A percentile compares a stretch with the other conserved stretches of the same genome.
Evolutionary conservation across 768 basidiomycete species (phyloP).

Genomic region (Pleurotus sapidus): DNA sequence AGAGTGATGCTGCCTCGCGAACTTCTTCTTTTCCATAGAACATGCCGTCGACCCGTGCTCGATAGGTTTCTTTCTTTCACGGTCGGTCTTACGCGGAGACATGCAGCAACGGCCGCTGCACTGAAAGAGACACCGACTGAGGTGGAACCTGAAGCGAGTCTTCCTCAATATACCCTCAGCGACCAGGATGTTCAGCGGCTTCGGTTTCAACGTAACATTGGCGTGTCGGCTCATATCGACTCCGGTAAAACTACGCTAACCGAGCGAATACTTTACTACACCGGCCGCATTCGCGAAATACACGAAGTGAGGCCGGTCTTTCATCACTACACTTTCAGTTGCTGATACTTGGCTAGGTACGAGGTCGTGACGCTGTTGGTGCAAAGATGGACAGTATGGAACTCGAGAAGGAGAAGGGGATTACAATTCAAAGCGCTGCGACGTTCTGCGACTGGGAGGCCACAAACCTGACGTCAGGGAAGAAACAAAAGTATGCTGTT

Average conservation of each 20-base stretch:
- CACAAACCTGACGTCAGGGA: constrained; percentile 51
- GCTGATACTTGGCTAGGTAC: constrained; percentile 50
- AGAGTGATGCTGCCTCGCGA: not conserved
- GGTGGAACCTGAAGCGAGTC: constrained; percentile 23
- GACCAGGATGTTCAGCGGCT: constrained; percentile 67
- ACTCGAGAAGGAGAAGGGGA: constrained; percentile 96
- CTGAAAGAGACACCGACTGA: not conserved
- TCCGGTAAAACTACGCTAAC: constrained; percentile 98
- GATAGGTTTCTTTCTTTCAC: not conserved
- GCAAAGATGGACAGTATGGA: constrained; percentile 99
- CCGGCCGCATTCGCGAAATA: constrained; percentile 91
- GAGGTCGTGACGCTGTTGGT: constrained; percentile 92
- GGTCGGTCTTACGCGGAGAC: not conserved
- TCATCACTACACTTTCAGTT: not conserved
- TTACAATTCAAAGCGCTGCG: constrained; percentile 98
- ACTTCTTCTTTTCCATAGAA: not conserved
- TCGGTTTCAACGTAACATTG: constrained; percentile 86
- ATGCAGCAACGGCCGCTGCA: constrained; percentile 3
- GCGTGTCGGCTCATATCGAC: constrained; percentile 93
- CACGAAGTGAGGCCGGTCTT: constrained; percentile 72
- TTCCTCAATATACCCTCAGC: constrained; percentile 38
- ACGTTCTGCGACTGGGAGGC: constrained; percentile 98
- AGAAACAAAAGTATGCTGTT: constrained; percentile 82
- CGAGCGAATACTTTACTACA: constrained; percentile 94
- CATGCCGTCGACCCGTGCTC: not conserved